Conservation (phyloP, 2,329 filamentous ascomycete genomes). For the Pseudogymnoascus sp. region DNA sequence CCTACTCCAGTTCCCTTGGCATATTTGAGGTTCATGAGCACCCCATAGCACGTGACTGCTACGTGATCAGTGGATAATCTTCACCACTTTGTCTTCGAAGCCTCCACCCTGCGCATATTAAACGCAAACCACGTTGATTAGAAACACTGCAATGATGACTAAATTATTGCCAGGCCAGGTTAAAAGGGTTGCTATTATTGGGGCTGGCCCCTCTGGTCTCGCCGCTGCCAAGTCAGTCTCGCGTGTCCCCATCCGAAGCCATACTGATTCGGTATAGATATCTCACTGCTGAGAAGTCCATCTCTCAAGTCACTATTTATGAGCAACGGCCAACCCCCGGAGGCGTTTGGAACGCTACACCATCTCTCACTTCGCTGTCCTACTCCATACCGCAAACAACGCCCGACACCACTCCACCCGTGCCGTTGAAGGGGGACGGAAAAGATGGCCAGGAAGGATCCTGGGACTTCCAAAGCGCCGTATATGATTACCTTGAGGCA, state of each 20-base stretch:
- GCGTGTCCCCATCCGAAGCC: background rate
- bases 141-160: background rate
- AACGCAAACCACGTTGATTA: background rate
- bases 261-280: constrained; percentile 35
- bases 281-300: constrained; percentile 61
- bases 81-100: background rate
- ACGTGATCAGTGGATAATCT: background rate
- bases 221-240: constrained; percentile 56
- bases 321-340: constrained; percentile 73
- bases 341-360: constrained; percentile 77
- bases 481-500: constrained; percentile 76
- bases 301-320: constrained; percentile 65
- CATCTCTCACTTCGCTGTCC: constrained; percentile 37
- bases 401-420: constrained; percentile 53
- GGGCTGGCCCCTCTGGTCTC: constrained; percentile 73
- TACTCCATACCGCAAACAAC: constrained; percentile 45
- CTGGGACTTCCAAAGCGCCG: constrained; percentile 45
- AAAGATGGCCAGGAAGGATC: background rate
- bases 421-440: constrained; percentile 45
- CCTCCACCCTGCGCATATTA: background rate
- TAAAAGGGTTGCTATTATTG: constrained; percentile 65
- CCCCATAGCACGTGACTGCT: background rate
- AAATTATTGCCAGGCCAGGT: constrained; percentile 29
- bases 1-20: background rate
- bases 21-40: constrained; percentile 2